Base-by-base conservation (phyloP, 2,329 filamentous ascomycete species). In the Ophiostoma tasmaniense region DNA sequence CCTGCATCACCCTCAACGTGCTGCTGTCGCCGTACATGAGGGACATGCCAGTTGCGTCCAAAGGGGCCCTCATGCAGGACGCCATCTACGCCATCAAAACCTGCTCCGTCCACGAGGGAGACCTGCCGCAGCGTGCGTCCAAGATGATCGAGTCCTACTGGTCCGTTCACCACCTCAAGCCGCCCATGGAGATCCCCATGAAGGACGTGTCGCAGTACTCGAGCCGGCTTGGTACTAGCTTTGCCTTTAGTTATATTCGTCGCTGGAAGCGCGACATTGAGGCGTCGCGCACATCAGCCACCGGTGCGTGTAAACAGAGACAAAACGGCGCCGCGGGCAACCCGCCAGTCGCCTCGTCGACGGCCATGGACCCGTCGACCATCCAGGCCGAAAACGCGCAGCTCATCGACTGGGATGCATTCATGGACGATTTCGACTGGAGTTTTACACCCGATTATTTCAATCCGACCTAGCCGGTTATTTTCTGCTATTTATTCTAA, bases 351-450 rank as follows among this genome's bases (percentile, higher is more conserved):
- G 5, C 28, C 45, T 55, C 66, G 1, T 55, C 66, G 2, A 59
- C 71, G 1, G 33, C 72, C 0, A 67, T 72, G 17, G 72, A 73
- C 30, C n/a, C 73, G 4, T 55, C 69, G 1, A 14, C 71, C 6
- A 68, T 73, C 1, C 70, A 71, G 50, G 64, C 72, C 1, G 73
- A 73, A 2, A 71, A 67, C 22, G 67, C 82, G 37, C 79, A 81
- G 66, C 79, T 81, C 62, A 78, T 84, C 55, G 82, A 84, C 74
- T 84, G 82, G 82, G 78, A 80, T 70, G 79, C 81, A 68, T 79
- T 84, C 39, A 80, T 83, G 77, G 80, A 82, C 69, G 82, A 84
- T 64, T 83, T 83, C 73, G 81, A 81, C 70, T 83, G 81, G 81
- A 78, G 75, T 37, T 77, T 77, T 66, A 74, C 74, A 3, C 72